These are phyloP conservation scores for Gynandropsis gynandra DNA, from an alignment of 345 rosid species.

Conservation along the genomic window DNA sequence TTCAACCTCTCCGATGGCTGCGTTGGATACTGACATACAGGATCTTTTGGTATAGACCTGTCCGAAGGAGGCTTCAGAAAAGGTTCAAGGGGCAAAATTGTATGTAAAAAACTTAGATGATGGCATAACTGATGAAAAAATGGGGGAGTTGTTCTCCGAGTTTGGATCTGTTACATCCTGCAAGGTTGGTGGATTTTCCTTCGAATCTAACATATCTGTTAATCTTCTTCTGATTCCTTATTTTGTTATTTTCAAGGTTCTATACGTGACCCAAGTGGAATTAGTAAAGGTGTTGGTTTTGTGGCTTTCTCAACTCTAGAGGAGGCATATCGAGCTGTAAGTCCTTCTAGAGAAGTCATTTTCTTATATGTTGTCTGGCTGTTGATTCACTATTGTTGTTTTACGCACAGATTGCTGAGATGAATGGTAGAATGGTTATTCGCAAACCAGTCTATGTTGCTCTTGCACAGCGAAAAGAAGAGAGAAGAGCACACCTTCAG, in stretches of 20 bases:
- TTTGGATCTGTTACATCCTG: slow-evolving; percentile 79
- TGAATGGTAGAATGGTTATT: slow-evolving; percentile 32
- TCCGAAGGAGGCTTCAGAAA: slow-evolving; percentile 77
- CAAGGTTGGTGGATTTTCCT: slow-evolving; percentile 44
- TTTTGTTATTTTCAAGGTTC: slow-evolving; percentile 40
- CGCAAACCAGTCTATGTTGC: slow-evolving; percentile 33
- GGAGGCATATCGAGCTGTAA: slow-evolving; percentile 84
- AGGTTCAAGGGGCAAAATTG: slow-evolving; percentile 75
- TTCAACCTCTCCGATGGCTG: no score
- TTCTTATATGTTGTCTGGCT: background rate
- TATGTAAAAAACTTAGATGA: slow-evolving; percentile 81
- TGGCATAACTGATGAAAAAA: slow-evolving; percentile 74
- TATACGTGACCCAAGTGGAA: slow-evolving; percentile 71
- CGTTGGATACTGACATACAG: no score
- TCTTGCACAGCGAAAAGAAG: slow-evolving; percentile 31
- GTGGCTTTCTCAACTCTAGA: slow-evolving; percentile 77
- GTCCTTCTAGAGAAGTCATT: slow-evolving; percentile 14
- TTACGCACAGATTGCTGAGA: slow-evolving; percentile 22
- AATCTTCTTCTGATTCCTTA: background rate
- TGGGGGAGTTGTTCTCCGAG: slow-evolving; percentile 69
- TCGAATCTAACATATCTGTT: slow-evolving; percentile 5
- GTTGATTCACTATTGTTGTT: background rate
- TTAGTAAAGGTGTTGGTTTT: slow-evolving; percentile 73
- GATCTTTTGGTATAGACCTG: no score
- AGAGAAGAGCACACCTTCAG: slow-evolving; percentile 30